These are phyloP conservation scores for Myxozyma sirexii DNA, from an alignment of 805 yeast genomes.

Conservation along the genomic window DNA sequence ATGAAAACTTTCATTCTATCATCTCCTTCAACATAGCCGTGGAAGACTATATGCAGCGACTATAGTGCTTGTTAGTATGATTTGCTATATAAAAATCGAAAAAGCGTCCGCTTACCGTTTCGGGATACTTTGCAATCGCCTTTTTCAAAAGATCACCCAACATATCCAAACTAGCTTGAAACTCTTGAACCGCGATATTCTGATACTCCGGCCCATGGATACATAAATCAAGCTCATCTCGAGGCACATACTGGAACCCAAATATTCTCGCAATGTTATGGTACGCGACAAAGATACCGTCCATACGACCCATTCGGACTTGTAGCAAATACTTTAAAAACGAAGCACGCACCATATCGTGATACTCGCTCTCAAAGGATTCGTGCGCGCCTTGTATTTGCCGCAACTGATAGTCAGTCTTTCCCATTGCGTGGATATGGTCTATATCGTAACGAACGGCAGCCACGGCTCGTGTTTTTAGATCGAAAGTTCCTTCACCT, in stretches of 20 bases:
- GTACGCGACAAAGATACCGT: constrained; percentile 89
- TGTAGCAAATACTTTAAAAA: constrained; percentile 84
- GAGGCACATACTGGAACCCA: constrained; percentile 87
- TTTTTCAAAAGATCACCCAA: constrained; percentile 52
- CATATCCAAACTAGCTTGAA: constrained; percentile 59
- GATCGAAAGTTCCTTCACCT: constrained; percentile 88
- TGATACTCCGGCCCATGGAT: constrained; percentile 51
- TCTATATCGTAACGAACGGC: constrained; percentile 77
- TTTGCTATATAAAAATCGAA: too few relatives aligned
- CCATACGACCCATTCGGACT: constrained; percentile 95
- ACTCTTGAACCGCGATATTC: constrained; percentile 68
- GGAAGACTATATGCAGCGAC: constrained; percentile 26
- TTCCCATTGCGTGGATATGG: constrained; percentile 59
- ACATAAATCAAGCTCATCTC: constrained; percentile 67
- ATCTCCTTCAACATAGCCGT: constrained; percentile 5
- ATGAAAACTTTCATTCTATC: constrained; percentile 39
- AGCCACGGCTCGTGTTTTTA: constrained; percentile 88
- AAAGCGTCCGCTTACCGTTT: too few relatives aligned
- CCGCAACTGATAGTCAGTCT: constrained; percentile 68
- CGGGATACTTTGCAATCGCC: constrained; percentile 43
- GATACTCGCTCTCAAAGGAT: constrained; percentile 79
- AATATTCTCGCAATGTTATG: constrained; percentile 80
- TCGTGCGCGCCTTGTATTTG: constrained; percentile 67
- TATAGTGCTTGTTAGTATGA: too few relatives aligned
- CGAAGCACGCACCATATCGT: constrained; percentile 74